phyloP scores from a whole-genome alignment of 177 flowering plant species.

The Vitis hybrid region DNA sequence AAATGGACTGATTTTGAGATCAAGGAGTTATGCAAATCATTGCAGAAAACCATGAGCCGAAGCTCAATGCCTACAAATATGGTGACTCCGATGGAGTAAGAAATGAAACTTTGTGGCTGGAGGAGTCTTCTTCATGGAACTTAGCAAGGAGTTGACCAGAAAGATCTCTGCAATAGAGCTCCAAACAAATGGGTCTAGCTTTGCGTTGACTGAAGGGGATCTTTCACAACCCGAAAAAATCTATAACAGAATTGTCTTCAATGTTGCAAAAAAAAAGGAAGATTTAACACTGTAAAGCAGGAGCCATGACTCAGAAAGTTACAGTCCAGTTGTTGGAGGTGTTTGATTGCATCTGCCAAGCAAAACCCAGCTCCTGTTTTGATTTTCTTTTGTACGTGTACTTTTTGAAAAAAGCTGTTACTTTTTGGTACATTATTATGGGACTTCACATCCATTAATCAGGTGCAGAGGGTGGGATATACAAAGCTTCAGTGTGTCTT shows the following conservation, averaged over 20 bases:
- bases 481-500: slow-evolving; percentile 6
- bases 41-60: too few species aligned
- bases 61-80: too few species aligned
- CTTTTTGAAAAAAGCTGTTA: background rate
- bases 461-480: slow-evolving; percentile 10
- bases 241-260: slow-evolving; percentile 68
- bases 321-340: slow-evolving; percentile 25
- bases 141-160: slow-evolving; percentile 39
- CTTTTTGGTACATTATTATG: background rate
- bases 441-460: slow-evolving; percentile 3
- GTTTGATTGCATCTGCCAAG: slow-evolving; percentile 11
- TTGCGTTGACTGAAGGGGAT: slow-evolving; percentile 82
- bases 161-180: slow-evolving; percentile 33
- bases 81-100: too few species aligned
- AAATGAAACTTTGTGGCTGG: too few species aligned
- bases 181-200: slow-evolving; percentile 39
- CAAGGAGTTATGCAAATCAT: slow-evolving; percentile 32
- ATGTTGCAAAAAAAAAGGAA: slow-evolving; percentile 61
- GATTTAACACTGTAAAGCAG: slow-evolving; percentile 34
- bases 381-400: background rate
- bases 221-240: slow-evolving; percentile 82
- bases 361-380: background rate
- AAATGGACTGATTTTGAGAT: slow-evolving; percentile 72
- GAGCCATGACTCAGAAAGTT: slow-evolving; percentile 38
- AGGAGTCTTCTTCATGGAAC: too few species aligned